phyloP scores from a whole-genome alignment of 495 filamentous ascomycete species.

The Thozetella sp. region DNA sequence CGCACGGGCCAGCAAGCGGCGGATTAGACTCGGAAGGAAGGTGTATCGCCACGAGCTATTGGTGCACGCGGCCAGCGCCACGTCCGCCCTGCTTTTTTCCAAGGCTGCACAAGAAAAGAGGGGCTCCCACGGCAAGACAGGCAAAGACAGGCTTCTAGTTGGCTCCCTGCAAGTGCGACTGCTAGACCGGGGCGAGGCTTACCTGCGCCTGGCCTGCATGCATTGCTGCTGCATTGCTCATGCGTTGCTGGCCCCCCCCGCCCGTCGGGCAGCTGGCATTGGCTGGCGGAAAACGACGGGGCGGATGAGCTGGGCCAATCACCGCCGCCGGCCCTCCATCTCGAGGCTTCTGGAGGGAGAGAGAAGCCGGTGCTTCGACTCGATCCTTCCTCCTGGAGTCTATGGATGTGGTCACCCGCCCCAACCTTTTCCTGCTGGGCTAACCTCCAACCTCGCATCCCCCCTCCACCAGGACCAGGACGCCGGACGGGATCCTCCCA shows the following conservation, averaged over 20 bases:
- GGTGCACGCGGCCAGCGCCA: background rate
- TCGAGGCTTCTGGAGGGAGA: background rate
- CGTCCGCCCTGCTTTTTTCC: background rate
- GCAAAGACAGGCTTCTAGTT: too few relatives aligned
- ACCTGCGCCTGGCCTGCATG: background rate
- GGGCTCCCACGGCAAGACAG: too few relatives aligned
- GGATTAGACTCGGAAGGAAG: background rate
- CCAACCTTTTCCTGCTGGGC: too few relatives aligned
- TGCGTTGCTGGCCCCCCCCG: background rate
- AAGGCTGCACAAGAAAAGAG: background rate
- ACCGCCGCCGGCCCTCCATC: background rate
- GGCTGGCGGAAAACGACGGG: constrained; percentile 2
- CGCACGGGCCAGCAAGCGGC: background rate
- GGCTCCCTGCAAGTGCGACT: too few relatives aligned
- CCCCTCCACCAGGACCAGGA: too few relatives aligned
- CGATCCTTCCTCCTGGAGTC: background rate
- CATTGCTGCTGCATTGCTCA: background rate
- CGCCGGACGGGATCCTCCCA: too few relatives aligned
- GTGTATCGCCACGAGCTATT: background rate
- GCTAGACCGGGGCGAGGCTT: background rate
- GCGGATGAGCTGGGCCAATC: background rate
- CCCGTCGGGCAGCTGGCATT: background rate
- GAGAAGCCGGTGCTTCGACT: background rate
- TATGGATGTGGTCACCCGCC: background rate
- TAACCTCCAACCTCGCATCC: too few relatives aligned